A percentile compares a stretch with the other conserved stretches of the same genome.
Evolutionary conservation across 441 rosid genomes (phyloP).

Genomic region (Francoa sonchifolia): DNA sequence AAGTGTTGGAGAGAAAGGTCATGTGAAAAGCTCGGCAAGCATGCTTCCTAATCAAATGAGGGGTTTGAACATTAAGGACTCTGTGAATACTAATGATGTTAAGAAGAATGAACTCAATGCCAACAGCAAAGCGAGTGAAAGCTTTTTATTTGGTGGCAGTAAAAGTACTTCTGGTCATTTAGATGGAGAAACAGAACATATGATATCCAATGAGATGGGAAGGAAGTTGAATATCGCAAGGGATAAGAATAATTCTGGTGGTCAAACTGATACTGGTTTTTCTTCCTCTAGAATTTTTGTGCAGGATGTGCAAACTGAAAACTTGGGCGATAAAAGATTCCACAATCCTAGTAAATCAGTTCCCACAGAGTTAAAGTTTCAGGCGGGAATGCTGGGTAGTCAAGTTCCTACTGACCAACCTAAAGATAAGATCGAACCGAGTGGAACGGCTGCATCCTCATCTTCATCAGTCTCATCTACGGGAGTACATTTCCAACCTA

Average conservation of each 20-base stretch:
- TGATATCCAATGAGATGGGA: slow-evolving; percentile 39
- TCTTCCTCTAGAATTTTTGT: slow-evolving; percentile 17
- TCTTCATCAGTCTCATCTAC: slow-evolving; percentile 15
- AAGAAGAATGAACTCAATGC: slow-evolving; percentile 10
- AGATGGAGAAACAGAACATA: slow-evolving; percentile 30
- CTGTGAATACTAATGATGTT: slow-evolving; percentile 10
- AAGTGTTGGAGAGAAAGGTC: slow-evolving; percentile 12
- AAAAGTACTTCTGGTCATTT: slow-evolving; percentile 12
- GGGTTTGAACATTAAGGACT: slow-evolving; percentile 34
- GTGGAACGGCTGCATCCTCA: slow-evolving; percentile 13
- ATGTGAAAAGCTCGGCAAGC: slow-evolving; percentile 16
- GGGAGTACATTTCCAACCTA: slow-evolving; percentile 15
- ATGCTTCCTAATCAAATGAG: slow-evolving; percentile 33
- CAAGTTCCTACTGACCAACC: slow-evolving; percentile 19
- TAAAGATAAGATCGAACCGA: slow-evolving; percentile 11
- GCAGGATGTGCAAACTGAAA: slow-evolving; percentile 19
- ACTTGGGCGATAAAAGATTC: slow-evolving; percentile 15
- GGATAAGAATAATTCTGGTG: slow-evolving; percentile 17
- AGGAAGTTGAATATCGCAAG: slow-evolving; percentile 37
- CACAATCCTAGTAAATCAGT: slow-evolving; percentile 11
- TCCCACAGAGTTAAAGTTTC: slow-evolving; percentile 23
- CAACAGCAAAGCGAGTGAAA: slow-evolving; percentile 11
- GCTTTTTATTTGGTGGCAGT: slow-evolving; percentile 15
- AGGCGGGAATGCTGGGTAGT: slow-evolving; percentile 20
- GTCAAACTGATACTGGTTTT: slow-evolving; percentile 17